These are phyloP conservation scores for Kregervanrija delftensis DNA, from an alignment of 805 yeast species.

Conservation along the genomic window DNA sequence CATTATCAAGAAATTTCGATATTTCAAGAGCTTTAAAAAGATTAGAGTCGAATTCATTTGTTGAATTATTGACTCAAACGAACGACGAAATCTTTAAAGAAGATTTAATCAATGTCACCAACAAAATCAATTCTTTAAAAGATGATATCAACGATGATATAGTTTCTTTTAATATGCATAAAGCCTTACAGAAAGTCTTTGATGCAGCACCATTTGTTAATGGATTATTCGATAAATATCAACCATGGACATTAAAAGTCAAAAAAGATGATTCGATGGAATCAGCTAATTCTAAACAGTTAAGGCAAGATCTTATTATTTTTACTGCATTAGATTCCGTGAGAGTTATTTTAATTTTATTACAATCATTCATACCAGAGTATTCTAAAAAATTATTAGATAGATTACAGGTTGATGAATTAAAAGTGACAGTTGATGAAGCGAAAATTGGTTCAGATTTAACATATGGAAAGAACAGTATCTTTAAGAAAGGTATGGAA, in stretches of 20 bases:
- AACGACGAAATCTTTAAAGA: slow-evolving; percentile 11
- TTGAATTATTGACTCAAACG: slow-evolving; percentile 14
- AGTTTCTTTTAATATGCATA: slow-evolving; percentile 42
- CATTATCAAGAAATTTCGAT: slow-evolving; percentile 64
- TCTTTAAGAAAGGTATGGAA: slow-evolving; percentile 25
- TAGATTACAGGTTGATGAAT: slow-evolving; percentile 46
- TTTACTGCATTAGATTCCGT: slow-evolving; percentile 63
- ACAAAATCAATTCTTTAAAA: slow-evolving; percentile 30
- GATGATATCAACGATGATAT: slow-evolving; percentile 37
- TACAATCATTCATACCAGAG: slow-evolving; percentile 69
- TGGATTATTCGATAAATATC: slow-evolving; percentile 54
- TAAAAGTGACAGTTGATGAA: slow-evolving; percentile 34
- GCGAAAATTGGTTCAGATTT: slow-evolving; percentile 53
- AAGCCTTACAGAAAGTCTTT: slow-evolving; percentile 57
- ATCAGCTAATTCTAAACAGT: slow-evolving; percentile 3
- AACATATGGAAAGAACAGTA: slow-evolving; percentile 48
- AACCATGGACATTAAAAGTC: slow-evolving; percentile 64
- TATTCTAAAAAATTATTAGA: slow-evolving; percentile 52
- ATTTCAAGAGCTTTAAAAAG: slow-evolving; percentile 37
- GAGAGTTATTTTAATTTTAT: slow-evolving; percentile 58
- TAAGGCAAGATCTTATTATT: slow-evolving; percentile 47
- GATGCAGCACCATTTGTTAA: slow-evolving; percentile 52
- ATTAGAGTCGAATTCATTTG: slow-evolving; percentile 19
- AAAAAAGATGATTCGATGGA: slow-evolving; percentile 13
- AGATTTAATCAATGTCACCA: slow-evolving; percentile 23